These are phyloP conservation scores for Penicillium freii DNA, from an alignment of 2,329 filamentous ascomycete genomes.

Conservation along the genomic window DNA sequence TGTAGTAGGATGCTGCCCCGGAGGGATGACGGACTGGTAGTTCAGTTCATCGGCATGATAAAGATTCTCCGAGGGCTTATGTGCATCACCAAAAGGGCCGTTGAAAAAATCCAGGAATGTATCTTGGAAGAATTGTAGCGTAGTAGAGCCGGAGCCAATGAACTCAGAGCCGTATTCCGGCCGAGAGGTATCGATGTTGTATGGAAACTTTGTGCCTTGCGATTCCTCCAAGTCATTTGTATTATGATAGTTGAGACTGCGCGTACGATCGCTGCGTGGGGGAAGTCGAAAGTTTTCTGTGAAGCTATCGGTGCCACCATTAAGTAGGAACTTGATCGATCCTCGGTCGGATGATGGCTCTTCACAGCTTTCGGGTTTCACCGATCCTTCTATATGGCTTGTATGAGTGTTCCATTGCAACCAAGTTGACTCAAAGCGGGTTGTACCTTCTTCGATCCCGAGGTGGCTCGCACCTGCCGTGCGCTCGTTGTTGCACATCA, in stretches of 20 bases:
- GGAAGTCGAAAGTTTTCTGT: constrained; percentile 47
- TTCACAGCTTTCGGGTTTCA: constrained; percentile 28
- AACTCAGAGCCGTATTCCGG: constrained; percentile 21
- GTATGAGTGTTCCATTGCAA: not conserved
- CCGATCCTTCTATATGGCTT: constrained; percentile 16
- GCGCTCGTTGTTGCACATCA: constrained; percentile 41
- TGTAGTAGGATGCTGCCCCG: constrained; percentile 20
- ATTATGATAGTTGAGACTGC: constrained; percentile 39
- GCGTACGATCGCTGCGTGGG: constrained; percentile 38
- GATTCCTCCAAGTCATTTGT: constrained; percentile 28
- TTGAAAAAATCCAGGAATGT: constrained; percentile 41
- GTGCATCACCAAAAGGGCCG: constrained; percentile 33
- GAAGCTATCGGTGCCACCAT: constrained; percentile 48
- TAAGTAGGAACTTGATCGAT: constrained; percentile 49
- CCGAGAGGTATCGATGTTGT: constrained; percentile 12
- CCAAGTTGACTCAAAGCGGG: not conserved
- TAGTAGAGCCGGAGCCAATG: constrained; percentile 25
- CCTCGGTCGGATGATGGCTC: constrained; percentile 41
- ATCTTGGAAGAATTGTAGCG: constrained; percentile 35
- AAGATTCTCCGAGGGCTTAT: constrained; percentile 25
- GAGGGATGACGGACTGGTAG: constrained; percentile 18
- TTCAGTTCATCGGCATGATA: constrained; percentile 19
- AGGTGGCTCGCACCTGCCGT: constrained; percentile 16
- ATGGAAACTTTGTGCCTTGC: constrained; percentile 18
- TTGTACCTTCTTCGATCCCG: constrained; percentile 22